Percentiles rank a stretch among this genome's conserved stretches.
Evolutionary conservation across 345 rosid species (phyloP).

Genomic region (Leavenworthia alabamica): DNA sequence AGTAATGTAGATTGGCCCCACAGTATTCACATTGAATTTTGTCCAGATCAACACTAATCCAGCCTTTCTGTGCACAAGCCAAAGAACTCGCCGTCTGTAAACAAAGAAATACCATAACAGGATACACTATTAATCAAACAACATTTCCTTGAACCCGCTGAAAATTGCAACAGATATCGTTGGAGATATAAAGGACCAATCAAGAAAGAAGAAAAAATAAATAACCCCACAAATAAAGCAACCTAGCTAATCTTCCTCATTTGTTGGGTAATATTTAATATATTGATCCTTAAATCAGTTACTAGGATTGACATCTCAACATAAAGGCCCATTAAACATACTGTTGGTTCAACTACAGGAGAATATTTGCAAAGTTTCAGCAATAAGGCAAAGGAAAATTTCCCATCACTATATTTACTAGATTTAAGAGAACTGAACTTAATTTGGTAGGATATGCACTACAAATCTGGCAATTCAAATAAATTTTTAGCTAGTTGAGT

Average conservation of each 20-base stretch:
- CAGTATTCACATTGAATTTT: slow-evolving; percentile 33
- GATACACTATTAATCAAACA: slow-evolving; percentile 8
- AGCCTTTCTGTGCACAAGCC: slow-evolving; percentile 40
- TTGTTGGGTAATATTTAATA: not conserved
- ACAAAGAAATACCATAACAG: slow-evolving; percentile 2
- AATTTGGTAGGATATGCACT: not conserved
- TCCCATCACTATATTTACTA: no score
- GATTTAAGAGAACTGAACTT: no score
- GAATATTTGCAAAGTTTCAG: no score
- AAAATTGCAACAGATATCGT: not conserved
- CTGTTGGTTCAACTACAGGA: not conserved
- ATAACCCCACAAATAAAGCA: not conserved
- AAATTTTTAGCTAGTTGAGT: not conserved
- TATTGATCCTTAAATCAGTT: not conserved
- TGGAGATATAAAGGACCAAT: not conserved
- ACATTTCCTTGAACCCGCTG: not conserved
- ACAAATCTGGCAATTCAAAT: not conserved
- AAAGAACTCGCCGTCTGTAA: slow-evolving; percentile 34
- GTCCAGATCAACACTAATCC: slow-evolving; percentile 35
- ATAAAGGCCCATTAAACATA: not conserved
- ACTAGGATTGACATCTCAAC: not conserved
- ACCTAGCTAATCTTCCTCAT: not conserved
- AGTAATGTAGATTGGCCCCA: slow-evolving; percentile 26
- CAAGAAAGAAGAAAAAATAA: not conserved
- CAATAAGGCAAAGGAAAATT: no score